Conservation (phyloP, 2,329 filamentous ascomycete genomes). For the Colletotrichum australisinense region DNA sequence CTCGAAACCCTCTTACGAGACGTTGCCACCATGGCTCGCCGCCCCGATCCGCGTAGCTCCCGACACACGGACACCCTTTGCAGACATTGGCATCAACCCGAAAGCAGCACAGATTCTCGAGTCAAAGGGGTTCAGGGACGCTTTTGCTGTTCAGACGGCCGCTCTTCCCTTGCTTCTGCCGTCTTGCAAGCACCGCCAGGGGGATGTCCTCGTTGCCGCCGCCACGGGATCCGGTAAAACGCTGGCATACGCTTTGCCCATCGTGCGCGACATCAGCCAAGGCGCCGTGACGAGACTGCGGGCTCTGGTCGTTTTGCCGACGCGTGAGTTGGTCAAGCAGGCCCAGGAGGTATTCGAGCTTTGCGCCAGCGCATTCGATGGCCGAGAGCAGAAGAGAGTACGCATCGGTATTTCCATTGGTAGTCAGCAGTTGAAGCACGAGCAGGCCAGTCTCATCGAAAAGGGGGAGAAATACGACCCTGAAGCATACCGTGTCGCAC, state of each 20-base stretch:
- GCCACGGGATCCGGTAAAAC: slow-evolving; percentile 98
- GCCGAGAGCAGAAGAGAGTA: slow-evolving; percentile 70
- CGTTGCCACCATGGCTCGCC: slow-evolving; percentile 84
- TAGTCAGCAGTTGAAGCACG: slow-evolving; percentile 77
- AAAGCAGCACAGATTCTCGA: slow-evolving; percentile 72
- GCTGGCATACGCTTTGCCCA: slow-evolving; percentile 87
- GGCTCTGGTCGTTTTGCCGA: slow-evolving; percentile 89
- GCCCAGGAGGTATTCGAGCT: slow-evolving; percentile 82
- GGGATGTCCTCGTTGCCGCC: slow-evolving; percentile 90
- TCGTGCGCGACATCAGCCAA: slow-evolving; percentile 80
- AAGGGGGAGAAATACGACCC: slow-evolving; percentile 72
- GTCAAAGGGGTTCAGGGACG: slow-evolving; percentile 75
- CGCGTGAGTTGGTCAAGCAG: slow-evolving; percentile 89
- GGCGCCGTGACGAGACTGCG: slow-evolving; percentile 74
- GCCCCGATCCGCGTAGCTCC: slow-evolving; percentile 77
- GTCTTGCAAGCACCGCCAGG: slow-evolving; percentile 68
- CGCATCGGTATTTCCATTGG: slow-evolving; percentile 87
- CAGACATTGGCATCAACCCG: slow-evolving; percentile 69
- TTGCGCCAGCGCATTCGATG: slow-evolving; percentile 73
- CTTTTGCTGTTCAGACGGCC: slow-evolving; percentile 83
- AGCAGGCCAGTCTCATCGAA: slow-evolving; percentile 63
- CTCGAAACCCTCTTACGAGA: slow-evolving; percentile 76
- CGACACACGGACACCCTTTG: slow-evolving; percentile 70
- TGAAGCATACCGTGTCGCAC: slow-evolving; percentile 60
- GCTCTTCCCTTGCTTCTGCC: slow-evolving; percentile 84